Percentiles rank a stretch among this genome's conserved stretches.
Conservation (phyloP, 345 rosid species). For the Eucalyptus polybractea region DNA sequence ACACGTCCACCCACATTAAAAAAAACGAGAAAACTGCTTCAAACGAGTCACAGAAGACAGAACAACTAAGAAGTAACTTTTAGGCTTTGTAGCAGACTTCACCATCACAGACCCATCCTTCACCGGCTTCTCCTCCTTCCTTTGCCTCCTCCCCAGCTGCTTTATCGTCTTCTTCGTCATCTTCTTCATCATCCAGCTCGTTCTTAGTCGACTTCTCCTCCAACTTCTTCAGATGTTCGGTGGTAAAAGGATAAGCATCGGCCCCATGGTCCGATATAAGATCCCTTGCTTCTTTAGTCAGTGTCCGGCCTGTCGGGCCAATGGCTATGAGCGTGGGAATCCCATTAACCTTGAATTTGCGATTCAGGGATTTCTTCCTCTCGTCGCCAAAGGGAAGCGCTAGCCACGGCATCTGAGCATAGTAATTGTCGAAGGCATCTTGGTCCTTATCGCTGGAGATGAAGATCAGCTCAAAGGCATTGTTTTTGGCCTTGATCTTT, state of each 20-base stretch:
- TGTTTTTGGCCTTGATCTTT: conserved; percentile 17
- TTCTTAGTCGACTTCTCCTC: conserved; percentile 4
- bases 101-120: conserved; percentile 36
- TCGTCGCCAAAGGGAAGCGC: conserved; percentile 28
- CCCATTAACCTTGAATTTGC: conserved; percentile 11
- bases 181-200: neutral
- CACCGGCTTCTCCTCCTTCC: neutral
- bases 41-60: neutral
- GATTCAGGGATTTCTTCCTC: conserved; percentile 13
- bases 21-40: neutral
- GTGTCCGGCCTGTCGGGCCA: conserved; percentile 19
- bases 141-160: neutral
- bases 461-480: conserved; percentile 20
- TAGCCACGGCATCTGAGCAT: conserved; percentile 28
- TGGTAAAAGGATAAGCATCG: conserved; percentile 29
- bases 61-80: neutral
- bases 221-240: conserved; percentile 1
- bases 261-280: conserved; percentile 8
- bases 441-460: conserved; percentile 31
- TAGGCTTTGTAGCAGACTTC: neutral
- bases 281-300: conserved; percentile 10
- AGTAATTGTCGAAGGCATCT: conserved; percentile 9
- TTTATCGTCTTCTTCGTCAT: neutral
- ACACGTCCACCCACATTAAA: neutral
- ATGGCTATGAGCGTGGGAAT: conserved; percentile 25